Evolutionary conservation across 352 stramenopile genomes (phyloP).

Genomic region (Phytophthora sansomeana): DNA sequence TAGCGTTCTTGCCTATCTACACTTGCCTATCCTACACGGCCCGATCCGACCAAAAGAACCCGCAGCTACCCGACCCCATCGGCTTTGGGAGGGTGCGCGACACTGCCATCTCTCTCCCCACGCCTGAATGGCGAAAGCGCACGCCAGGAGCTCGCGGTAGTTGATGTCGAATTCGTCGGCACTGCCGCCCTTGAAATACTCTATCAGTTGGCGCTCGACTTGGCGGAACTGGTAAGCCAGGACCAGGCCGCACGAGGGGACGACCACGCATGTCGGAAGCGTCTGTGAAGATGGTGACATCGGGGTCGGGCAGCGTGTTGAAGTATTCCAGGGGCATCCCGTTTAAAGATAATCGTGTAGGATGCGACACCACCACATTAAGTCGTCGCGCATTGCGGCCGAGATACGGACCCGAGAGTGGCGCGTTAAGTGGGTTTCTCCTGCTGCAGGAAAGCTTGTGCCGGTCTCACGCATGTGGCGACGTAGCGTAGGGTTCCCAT

Average conservation of each 20-base stretch:
- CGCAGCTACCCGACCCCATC: too few species aligned
- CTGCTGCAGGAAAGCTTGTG: constrained; percentile 1
- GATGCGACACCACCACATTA: constrained; percentile 25
- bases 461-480: constrained; percentile 4
- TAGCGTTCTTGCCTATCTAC: too few species aligned
- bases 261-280: constrained; percentile 16
- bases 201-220: neutral
- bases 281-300: constrained; percentile 19
- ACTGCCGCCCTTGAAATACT: neutral
- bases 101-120: neutral
- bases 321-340: constrained; percentile 20
- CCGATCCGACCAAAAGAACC: too few species aligned
- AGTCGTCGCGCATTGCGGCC: neutral
- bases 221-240: neutral
- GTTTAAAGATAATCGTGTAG: constrained; percentile 16
- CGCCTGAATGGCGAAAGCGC: neutral
- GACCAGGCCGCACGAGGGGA: neutral
- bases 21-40: too few species aligned
- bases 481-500: constrained; percentile 4
- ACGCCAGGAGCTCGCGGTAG: constrained; percentile 7
- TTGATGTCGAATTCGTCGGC: constrained; percentile 7
- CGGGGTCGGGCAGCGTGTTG: neutral
- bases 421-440: neutral
- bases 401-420: neutral
- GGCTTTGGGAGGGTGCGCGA: too few species aligned